Conservation (phyloP, 176 grass and related monocot genomes). For the Eleusine coracana region DNA sequence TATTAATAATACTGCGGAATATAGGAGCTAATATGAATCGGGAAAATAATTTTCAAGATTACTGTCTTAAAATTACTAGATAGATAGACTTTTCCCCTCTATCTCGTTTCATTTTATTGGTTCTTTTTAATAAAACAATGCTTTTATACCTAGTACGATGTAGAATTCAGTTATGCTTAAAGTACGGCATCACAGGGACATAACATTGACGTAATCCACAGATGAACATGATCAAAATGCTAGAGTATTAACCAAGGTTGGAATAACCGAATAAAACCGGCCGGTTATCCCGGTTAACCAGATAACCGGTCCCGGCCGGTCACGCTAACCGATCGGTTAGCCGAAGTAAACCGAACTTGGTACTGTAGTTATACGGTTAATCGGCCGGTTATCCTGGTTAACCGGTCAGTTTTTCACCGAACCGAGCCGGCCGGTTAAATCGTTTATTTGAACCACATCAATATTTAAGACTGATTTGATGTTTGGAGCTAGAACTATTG, state of each 20-base stretch:
- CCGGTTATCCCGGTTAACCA: too few species aligned
- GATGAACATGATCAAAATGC: not conserved
- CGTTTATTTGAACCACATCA: too few species aligned
- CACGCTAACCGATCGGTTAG: too few species aligned
- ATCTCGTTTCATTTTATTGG: not conserved
- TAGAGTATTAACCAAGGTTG: too few species aligned
- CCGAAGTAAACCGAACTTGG: too few species aligned
- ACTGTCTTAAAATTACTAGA: not conserved
- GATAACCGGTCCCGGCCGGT: too few species aligned
- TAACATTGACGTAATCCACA: not conserved
- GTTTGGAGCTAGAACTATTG: constrained; percentile 16
- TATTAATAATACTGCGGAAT: not conserved
- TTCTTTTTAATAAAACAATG: not conserved
- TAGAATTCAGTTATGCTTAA: not conserved
- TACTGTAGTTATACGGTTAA: too few species aligned
- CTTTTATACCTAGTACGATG: not conserved
- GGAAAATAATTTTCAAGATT: not conserved
- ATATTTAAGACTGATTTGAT: constrained; percentile 2
- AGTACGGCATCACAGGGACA: not conserved
- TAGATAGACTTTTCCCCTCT: not conserved
- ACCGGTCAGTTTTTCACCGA: too few species aligned
- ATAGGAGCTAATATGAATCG: not conserved
- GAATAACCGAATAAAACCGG: too few species aligned
- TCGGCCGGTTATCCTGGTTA: too few species aligned
- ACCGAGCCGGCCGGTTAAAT: too few species aligned